These are phyloP conservation scores for Spergularia marina DNA, from an alignment of 148 eudicot genomes.

Conservation along the genomic window DNA sequence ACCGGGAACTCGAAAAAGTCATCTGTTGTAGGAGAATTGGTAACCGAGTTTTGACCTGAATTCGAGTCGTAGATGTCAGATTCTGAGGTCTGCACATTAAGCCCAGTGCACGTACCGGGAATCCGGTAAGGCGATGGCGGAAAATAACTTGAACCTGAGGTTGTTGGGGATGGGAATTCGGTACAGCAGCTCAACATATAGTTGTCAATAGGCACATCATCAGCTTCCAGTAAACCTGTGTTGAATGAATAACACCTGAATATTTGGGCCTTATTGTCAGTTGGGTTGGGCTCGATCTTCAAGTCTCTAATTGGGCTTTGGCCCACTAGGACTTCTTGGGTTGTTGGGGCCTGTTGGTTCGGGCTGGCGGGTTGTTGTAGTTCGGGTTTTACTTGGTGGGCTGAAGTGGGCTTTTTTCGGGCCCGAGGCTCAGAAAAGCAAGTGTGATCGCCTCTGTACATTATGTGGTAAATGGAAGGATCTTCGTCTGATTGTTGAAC, in stretches of 20 bases:
- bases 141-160: conserved; percentile 36
- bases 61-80: conserved; percentile 38
- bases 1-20: conserved; percentile 38
- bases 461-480: conserved; percentile 43
- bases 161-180: conserved; percentile 32
- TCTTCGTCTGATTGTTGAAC: conserved; percentile 67
- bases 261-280: conserved; percentile 14
- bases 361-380: conserved; percentile 18
- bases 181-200: conserved; percentile 24
- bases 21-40: conserved; percentile 38
- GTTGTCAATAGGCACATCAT: conserved; percentile 25
- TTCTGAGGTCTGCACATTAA: conserved; percentile 34
- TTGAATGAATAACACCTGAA: conserved; percentile 49
- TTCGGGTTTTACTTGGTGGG: conserved; percentile 4
- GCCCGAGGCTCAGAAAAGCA: conserved; percentile 24
- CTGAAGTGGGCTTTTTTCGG: conserved; percentile 21
- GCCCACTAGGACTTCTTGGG: conserved; percentile 21
- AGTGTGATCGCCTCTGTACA: conserved; percentile 56
- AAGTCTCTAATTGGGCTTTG: conserved; percentile 24
- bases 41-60: conserved; percentile 46
- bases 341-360: conserved; percentile 3
- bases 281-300: conserved; percentile 25
- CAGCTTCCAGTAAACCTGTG: conserved; percentile 32
- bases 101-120: conserved; percentile 11
- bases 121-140: conserved; percentile 16